Percentiles rank a stretch among this genome's conserved stretches.
These are phyloP conservation scores for Pseudocercospora macadamiae DNA, from an alignment of 2,329 filamentous ascomycete genomes.

Conservation along the genomic window DNA sequence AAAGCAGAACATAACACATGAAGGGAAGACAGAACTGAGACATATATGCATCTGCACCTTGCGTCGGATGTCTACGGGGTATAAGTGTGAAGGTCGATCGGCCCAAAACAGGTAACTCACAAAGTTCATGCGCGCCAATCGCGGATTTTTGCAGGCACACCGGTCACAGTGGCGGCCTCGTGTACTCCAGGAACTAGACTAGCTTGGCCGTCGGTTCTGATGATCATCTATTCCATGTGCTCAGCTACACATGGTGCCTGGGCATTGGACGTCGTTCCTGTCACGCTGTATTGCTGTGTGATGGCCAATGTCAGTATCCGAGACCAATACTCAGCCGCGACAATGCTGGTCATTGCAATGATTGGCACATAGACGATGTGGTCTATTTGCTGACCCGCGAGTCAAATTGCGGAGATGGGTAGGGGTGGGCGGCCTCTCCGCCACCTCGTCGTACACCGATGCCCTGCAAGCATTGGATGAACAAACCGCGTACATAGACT, in stretches of 20 bases:
- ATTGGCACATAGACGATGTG: background rate
- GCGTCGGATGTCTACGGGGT: background rate
- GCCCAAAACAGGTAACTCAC: background rate
- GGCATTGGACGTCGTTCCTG: conserved; percentile 1
- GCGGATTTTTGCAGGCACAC: conserved; percentile 15
- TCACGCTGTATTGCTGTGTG: background rate
- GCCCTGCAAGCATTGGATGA: background rate
- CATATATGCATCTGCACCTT: background rate
- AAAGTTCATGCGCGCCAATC: conserved; percentile 6
- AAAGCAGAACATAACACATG: background rate
- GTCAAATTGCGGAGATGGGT: background rate
- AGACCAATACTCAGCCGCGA: background rate
- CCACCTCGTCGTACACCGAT: background rate
- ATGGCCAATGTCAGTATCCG: background rate
- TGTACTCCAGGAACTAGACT: conserved; percentile 5
- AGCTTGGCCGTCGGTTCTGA: background rate
- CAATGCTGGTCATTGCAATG: background rate
- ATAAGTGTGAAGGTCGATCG: background rate
- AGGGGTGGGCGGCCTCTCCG: background rate
- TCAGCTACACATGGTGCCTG: background rate
- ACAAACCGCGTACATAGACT: too few relatives aligned
- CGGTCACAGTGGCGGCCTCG: conserved; percentile 3
- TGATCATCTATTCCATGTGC: conserved; percentile 11
- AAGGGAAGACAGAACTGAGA: background rate
- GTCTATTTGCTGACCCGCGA: background rate